A percentile compares a stretch with the other conserved stretches of the same genome.
Evolutionary conservation across 2,329 filamentous ascomycete species (phyloP).

Genomic region (Diaporthe citriasiana): DNA sequence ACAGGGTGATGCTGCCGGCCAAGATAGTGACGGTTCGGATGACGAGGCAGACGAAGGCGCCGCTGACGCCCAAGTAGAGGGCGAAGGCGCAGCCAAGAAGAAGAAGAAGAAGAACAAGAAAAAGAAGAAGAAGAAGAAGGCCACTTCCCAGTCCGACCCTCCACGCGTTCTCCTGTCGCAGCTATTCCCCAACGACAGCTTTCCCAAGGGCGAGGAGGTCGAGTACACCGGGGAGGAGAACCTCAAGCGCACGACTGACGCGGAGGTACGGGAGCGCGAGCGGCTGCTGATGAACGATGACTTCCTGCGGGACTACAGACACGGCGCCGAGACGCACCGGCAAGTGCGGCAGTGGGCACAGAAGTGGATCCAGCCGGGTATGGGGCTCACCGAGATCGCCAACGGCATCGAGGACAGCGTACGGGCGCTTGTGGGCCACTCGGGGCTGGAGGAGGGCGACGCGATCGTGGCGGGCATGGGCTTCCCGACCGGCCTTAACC

Average conservation of each 20-base stretch:
- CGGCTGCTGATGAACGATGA: conserved; percentile 78
- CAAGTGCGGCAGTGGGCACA: conserved; percentile 87
- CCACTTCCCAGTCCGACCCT: conserved; percentile 81
- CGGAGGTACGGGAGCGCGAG: conserved; percentile 87
- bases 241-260: conserved; percentile 81
- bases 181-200: conserved; percentile 79
- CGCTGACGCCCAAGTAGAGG: conserved; percentile 55
- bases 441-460: conserved; percentile 82
- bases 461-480: conserved; percentile 83
- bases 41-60: conserved; percentile 64
- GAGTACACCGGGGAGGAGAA: conserved; percentile 82
- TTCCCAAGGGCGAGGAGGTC: conserved; percentile 83
- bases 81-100: conserved; percentile 69
- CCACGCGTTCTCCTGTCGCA: conserved; percentile 81
- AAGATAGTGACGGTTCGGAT: conserved; percentile 65
- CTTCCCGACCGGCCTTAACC: conserved; percentile 84
- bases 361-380: conserved; percentile 83
- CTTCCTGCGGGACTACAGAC: conserved; percentile 82
- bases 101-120: conserved; percentile 88
- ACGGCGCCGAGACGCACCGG: conserved; percentile 83
- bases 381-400: conserved; percentile 82
- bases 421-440: conserved; percentile 80
- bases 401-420: conserved; percentile 87
- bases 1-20: conserved; percentile 54
- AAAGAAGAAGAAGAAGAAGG: conserved; percentile 76